Base-by-base conservation (phyloP, 2,329 filamentous ascomycete genomes). In the Penicillium sp. region DNA sequence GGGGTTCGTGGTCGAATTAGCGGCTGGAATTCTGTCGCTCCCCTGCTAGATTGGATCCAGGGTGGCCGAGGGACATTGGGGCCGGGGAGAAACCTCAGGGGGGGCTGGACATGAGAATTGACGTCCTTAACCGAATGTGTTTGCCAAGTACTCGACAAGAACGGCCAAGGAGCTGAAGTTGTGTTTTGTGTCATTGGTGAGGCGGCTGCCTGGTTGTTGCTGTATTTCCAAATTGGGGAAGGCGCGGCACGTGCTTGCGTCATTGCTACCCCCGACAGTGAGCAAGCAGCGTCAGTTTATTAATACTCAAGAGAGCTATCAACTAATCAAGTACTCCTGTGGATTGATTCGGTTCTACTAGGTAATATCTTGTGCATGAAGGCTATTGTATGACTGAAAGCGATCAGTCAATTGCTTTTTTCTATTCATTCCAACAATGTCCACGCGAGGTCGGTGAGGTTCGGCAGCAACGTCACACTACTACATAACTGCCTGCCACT, bases 171-270 rank as follows among this genome's bases (percentile, higher is more conserved):
- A 47, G 57, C 15, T 59, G 49, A 41, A 41, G 35, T 15, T 41
- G 35, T 41, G 35, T 41, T 41, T 19, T 51, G 23, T 17, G 47
- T 21, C 51, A 35, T 54, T 54, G 50, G 47, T 30, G 44, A 45
- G 17, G 31, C 49, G 48, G 57, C 41, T 59, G 50, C 57, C 44
- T 59, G 44, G 49, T 53, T 53, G 50, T 59, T 59, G 46, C 29
- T 35, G 3, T n/a, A 59, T 59, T 59, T 53, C 57, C 57, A 29
- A 52, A 54, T 53, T 9, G n/a, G 57, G 57, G 35, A 59, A 53
- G 48, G 50, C 50, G 49, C 15, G 23, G 57, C 57, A 59, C 50
- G 57, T 54, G 57, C 57, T 29, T 17, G 23, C 45, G 17, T 47
- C n/a, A 23, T 47, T 11, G 9, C 17, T 47, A 6, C 2, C 3